Conservation (phyloP, 805 yeast species). For the Tetrapisispora nanseiensis region DNA sequence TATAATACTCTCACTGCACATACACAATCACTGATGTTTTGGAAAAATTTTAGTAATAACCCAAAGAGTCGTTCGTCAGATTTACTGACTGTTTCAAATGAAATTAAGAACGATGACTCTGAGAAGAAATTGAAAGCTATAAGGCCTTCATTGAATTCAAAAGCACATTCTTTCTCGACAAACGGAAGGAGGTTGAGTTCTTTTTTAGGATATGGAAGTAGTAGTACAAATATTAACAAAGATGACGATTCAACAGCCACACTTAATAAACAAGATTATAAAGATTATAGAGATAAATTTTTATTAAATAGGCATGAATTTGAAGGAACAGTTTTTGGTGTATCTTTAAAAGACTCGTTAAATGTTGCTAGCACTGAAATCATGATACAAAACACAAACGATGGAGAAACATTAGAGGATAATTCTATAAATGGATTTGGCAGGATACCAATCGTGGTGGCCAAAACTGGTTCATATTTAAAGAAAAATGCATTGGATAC, state of each 20-base stretch:
- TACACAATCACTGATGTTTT: conserved; percentile 8
- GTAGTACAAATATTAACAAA: conserved; percentile 85
- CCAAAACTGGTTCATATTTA: conserved; percentile 78
- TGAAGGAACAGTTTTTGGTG: conserved; percentile 57
- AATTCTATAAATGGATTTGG: conserved; percentile 69
- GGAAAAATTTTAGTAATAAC: conserved; percentile 25
- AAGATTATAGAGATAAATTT: conserved; percentile 30
- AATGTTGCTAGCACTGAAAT: conserved; percentile 55
- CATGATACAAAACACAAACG: conserved; percentile 43
- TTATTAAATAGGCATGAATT: conserved; percentile 26
- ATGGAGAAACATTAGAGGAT: conserved; percentile 53
- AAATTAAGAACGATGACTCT: not conserved
- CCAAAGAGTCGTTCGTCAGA: conserved; percentile 28
- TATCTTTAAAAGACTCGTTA: conserved; percentile 60
- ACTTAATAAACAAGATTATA: conserved; percentile 10
- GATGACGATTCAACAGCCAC: conserved; percentile 48
- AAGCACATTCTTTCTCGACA: conserved; percentile 63
- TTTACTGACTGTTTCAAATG: conserved; percentile 8
- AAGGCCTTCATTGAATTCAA: conserved; percentile 1
- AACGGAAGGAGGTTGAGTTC: conserved; percentile 68
- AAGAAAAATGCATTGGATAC: conserved; percentile 66
- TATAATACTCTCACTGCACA: no score
- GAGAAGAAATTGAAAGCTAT: not conserved
- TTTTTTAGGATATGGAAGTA: conserved; percentile 45
- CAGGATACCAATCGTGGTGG: conserved; percentile 86